Base-by-base conservation (phyloP, 371 early-diverging fungal species). In the Actinomucor elegans region DNA sequence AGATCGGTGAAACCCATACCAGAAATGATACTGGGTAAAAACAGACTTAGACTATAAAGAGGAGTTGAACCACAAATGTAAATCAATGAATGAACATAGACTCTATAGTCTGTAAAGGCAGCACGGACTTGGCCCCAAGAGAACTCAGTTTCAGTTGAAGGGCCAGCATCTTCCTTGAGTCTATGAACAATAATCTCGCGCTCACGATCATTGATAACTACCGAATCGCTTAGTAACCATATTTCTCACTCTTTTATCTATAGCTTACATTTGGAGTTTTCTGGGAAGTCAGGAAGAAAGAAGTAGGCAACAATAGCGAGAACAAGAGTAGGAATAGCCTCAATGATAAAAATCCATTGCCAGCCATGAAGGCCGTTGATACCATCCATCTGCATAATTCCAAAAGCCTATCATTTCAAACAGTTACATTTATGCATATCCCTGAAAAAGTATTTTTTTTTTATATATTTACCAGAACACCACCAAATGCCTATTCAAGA, bases 261-360 rank as follows among this genome's bases (percentile, higher is more conserved):
- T 9, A 27, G 27, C 53, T 46, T 73, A 68, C 75, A 83, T 60
- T 71, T 79, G 33, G 87, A 81, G 32, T 78, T 82, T 12, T 79
- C 79, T 2, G 92, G 94, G 47, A 86, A 83, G 49, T 89, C 84
- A 9, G 91, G 88, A 37, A 92, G 67, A 42, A 80, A 65, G 41
- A 82, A 78, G 48, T 69, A 89, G 27, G 84, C 68, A 6, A 73
- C 50, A 23, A 84, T 33, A 9, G 89, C 81, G 40, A 88, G 68
- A 1, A 86, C 28, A 2, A 87, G 64, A 0, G 92, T 84, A 2
- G 85, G 83, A 33, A 89, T 52, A 5, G 90, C 90, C 58, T 90
- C 89, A 36, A 91, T 75, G 26, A 90, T 77, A 58, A 90, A 91
- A 38, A 91, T 80, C 85, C 83, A 83, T 51, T 83, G 83, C 87